Percentiles rank a stretch among this genome's conserved stretches.
These are phyloP conservation scores for Leccinellum albellum DNA, from an alignment of 768 basidiomycete species.

Conservation along the genomic window DNA sequence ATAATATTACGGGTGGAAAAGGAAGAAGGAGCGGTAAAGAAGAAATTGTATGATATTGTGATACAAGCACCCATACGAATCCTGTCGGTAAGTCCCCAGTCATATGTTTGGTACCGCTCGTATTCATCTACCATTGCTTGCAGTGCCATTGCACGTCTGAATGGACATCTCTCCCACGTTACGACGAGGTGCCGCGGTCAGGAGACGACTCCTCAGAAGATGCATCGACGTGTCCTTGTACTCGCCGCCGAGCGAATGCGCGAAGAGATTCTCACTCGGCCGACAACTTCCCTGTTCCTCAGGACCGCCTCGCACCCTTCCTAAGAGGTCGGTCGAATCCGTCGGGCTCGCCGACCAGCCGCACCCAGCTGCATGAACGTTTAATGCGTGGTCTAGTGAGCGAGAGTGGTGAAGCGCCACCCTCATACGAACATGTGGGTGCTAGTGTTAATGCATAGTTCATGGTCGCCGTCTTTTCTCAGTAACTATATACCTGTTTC, in stretches of 20 bases:
- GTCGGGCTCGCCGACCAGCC: slow-evolving; percentile 39
- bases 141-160: slow-evolving; percentile 82
- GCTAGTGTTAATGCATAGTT: background rate
- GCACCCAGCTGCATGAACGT: slow-evolving; percentile 63
- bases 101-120: background rate
- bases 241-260: slow-evolving; percentile 10
- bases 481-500: background rate
- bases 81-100: slow-evolving; percentile 63
- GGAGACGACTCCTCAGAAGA: slow-evolving; percentile 6
- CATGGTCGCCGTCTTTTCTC: background rate
- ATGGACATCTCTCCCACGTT: slow-evolving; percentile 75
- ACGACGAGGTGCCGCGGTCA: slow-evolving; percentile 40
- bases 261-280: background rate
- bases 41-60: slow-evolving; percentile 83
- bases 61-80: slow-evolving; percentile 84
- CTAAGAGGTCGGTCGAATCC: slow-evolving; percentile 33
- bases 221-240: slow-evolving; percentile 43
- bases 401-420: slow-evolving; percentile 80
- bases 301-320: slow-evolving; percentile 34
- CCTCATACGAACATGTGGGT: slow-evolving; percentile 29
- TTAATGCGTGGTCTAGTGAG: slow-evolving; percentile 81
- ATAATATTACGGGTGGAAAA: slow-evolving; percentile 82
- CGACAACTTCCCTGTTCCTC: background rate
- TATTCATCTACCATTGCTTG: background rate
- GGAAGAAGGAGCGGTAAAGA: slow-evolving; percentile 64